Evolutionary conservation across 78 protist species (phyloP).

Genomic region (Monocercomonoides exilis): DNA sequence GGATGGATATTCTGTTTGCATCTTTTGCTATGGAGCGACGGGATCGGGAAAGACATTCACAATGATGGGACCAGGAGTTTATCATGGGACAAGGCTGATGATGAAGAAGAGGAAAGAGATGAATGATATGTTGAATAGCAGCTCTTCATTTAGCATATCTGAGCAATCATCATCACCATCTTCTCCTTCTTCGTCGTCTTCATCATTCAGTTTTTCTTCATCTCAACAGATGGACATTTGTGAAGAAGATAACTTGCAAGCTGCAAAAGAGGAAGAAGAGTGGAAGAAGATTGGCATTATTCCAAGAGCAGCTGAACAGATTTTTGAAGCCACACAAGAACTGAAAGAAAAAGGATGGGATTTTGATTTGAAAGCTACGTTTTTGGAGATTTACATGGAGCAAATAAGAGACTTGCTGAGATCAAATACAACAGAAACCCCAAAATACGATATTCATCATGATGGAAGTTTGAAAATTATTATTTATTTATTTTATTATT

Average conservation of each 20-base stretch:
- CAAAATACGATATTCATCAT: constrained; percentile 22
- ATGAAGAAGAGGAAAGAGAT: no score
- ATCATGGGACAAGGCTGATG: no score
- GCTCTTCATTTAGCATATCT: no score
- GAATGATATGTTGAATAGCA: no score
- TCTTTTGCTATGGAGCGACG: constrained; percentile 40
- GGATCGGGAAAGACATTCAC: constrained; percentile 42
- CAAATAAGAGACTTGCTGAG: constrained; percentile 19
- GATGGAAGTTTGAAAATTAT: background rate
- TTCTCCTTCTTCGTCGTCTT: no score
- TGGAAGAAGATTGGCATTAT: background rate
- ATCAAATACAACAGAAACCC: background rate
- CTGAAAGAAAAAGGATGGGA: background rate
- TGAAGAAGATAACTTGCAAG: background rate
- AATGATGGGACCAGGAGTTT: constrained; percentile 31
- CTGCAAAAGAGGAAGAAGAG: background rate
- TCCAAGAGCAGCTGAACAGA: constrained; percentile 24
- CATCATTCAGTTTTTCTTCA: no score
- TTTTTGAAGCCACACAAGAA: background rate
- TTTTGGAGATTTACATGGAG: constrained; percentile 35
- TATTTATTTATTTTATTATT: background rate
- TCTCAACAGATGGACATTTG: no score
- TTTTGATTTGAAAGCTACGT: constrained; percentile 1
- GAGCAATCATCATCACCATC: no score
- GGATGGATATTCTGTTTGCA: constrained; percentile 40